Evolutionary conservation across 176 grass and related monocot genomes (phyloP), one percentile per base, ranked within the genome.

Genomic region (Triticum timopheevii): DNA sequence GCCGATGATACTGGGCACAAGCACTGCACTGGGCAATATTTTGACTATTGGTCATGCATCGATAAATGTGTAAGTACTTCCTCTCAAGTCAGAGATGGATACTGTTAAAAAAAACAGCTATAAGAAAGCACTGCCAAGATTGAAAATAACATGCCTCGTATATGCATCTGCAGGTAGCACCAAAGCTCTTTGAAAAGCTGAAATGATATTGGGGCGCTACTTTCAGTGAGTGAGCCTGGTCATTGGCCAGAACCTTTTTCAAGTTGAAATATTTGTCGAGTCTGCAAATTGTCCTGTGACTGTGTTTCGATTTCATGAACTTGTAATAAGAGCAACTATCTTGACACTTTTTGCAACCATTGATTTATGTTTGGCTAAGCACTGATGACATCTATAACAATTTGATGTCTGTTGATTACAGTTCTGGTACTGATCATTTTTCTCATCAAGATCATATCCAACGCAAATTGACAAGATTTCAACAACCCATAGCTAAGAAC

Each of bases 1-100:
- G 85, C 71, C 13, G 88, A 90, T 73, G 90, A 95, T 36, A 86
- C 90, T 63, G 93, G 85, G 7, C 90, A 90, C 65, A 95, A 95
- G 65, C 93, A 95, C 56, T 95, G 93, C 84, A 94, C 92, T 42
- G 92, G 90, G 54, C 90, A 94, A 79, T 94, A 87, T 67, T 94
- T 94, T 73, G 93, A 92, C 81, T 95, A 92, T 22, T 92, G 88
- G 90, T 85, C 77, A 40, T 95, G 93, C 66, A 64, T 95, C 1
- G 90, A 92, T 39, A 92, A 90, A 89, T 92, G 88, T 66, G 90
- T 95, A 86, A 92, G 93, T 83, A 87, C 36, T 79, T 23, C 0
- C 7, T 64, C 82, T 52, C 36, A 33, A 28, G 17, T 11, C 69
- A 58, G 19, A 19, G 13, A 39, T 77, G 16, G 20, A 38, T 35